phyloP scores from a whole-genome alignment of 2,329 filamentous ascomycete species.

The Fulvia fulva region DNA sequence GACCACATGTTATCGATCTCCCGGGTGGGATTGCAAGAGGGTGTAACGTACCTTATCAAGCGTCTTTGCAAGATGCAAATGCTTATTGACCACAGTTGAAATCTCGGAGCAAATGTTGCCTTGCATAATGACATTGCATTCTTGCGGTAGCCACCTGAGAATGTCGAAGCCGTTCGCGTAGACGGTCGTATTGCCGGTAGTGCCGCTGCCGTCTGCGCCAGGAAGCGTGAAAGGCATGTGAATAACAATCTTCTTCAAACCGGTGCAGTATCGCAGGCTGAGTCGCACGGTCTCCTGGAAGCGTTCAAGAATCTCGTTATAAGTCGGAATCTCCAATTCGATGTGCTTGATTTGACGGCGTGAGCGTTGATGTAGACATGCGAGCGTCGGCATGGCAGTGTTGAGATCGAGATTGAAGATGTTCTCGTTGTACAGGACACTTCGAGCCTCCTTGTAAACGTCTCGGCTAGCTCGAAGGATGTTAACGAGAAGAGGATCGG shows the following conservation, averaged over 20 bases:
- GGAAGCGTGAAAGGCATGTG: slow-evolving; percentile 35
- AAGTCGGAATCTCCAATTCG: slow-evolving; percentile 42
- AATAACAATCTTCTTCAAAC: slow-evolving; percentile 41
- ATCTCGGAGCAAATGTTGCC: slow-evolving; percentile 40
- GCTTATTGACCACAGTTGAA: slow-evolving; percentile 40
- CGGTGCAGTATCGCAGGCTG: slow-evolving; percentile 44
- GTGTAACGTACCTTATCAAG: slow-evolving; percentile 40
- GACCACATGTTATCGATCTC: background rate
- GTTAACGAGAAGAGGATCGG: slow-evolving; percentile 37
- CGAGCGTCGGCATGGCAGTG: slow-evolving; percentile 37
- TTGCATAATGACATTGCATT: slow-evolving; percentile 40
- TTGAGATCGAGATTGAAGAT: slow-evolving; percentile 38
- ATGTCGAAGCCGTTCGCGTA: slow-evolving; percentile 48
- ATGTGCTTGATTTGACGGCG: slow-evolving; percentile 43
- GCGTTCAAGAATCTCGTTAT: slow-evolving; percentile 45
- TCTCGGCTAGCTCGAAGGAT: slow-evolving; percentile 39
- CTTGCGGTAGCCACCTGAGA: slow-evolving; percentile 42
- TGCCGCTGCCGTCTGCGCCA: slow-evolving; percentile 29
- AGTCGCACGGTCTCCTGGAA: slow-evolving; percentile 46
- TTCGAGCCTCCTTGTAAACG: slow-evolving; percentile 41
- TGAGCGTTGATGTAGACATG: slow-evolving; percentile 40
- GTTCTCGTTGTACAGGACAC: slow-evolving; percentile 40
- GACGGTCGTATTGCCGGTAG: slow-evolving; percentile 38
- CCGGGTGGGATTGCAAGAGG: background rate
- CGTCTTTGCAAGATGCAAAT: slow-evolving; percentile 37